Evolutionary conservation across 495 filamentous ascomycete species (phyloP).

Genomic region (Aspergillus homomorphus): DNA sequence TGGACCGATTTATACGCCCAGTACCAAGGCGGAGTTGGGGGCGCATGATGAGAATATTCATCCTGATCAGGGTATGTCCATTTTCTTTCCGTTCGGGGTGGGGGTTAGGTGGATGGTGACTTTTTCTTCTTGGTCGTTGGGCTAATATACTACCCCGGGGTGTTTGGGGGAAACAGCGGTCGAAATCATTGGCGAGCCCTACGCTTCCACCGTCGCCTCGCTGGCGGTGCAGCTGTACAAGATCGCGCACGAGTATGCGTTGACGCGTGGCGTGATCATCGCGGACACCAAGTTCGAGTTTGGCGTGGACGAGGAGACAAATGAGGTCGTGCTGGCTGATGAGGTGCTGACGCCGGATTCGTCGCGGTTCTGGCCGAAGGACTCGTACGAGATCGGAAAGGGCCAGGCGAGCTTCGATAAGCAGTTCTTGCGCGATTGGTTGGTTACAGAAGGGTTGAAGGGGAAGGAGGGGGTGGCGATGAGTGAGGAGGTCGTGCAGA

Average conservation of each 20-base stretch:
- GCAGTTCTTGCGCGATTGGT: conserved; percentile 86
- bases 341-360: conserved; percentile 89
- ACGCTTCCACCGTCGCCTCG: conserved; percentile 71
- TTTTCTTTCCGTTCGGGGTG: neutral
- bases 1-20: conserved; percentile 80
- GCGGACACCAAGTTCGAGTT: conserved; percentile 89
- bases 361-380: conserved; percentile 84
- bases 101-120: neutral
- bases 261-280: conserved; percentile 80
- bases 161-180: conserved; percentile 40
- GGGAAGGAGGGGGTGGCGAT: conserved; percentile 66
- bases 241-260: conserved; percentile 69
- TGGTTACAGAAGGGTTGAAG: conserved; percentile 66
- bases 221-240: conserved; percentile 72
- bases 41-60: conserved; percentile 90
- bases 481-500: conserved; percentile 59
- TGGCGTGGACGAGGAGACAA: conserved; percentile 67
- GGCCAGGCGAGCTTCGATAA: conserved; percentile 88
- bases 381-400: conserved; percentile 66
- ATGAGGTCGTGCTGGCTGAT: conserved; percentile 81
- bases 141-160: conserved; percentile 11
- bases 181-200: conserved; percentile 66
- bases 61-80: conserved; percentile 54
- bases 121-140: neutral
- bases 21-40: conserved; percentile 84